Base-by-base conservation (phyloP, 2,329 filamentous ascomycete genomes). In the Phialophora macrospora region DNA sequence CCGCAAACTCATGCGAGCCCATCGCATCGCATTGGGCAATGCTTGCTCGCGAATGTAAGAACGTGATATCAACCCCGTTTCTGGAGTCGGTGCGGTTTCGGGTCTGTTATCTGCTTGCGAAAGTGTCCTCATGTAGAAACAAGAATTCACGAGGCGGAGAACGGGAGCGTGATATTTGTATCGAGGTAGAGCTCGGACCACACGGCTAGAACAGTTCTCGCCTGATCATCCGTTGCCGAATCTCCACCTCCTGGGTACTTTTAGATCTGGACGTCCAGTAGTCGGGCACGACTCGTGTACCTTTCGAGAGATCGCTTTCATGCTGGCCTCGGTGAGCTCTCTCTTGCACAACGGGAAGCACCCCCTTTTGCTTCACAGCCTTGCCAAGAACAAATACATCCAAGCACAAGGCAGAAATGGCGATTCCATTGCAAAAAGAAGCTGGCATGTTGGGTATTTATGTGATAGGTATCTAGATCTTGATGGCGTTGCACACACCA, bases 311-410 rank as follows among this genome's bases (percentile, higher is more conserved):
- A 44, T n/a, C 6, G 38, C 38, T 44, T n/a, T 44, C 14, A 44
- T 20, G 4, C 7, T 8, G 17, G 17, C 38, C 14, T n/a, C 17
- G 14, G 7, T n/a, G 38, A 8, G 9, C 38, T n/a, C 38, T n/a
- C 38, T 34, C 32, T 4, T 12, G 32, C 32, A 34, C 12, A 44
- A 41, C 6, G 17, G 2, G 14, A 4, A n/a, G 38, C 38, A 4
- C 6, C 48, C 51, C 51, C 52, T 55, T 6, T 34, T n/a, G 9
- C 14, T 1, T n/a, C n/a, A 17, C 26, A 55, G 52, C 52, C 52
- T 55, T 55, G 52, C 52, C 52, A 55, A 32, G 52, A 30, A n/a
- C 52, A 55, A 20, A 24, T 14, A 11, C 8, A 14, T 51, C 7
- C 20, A 22, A 51, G 9, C 48, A 14, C 48, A 12, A 51, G 48